Percentiles rank a stretch among this genome's conserved stretches.
Conservation (phyloP, 2,329 filamentous ascomycete genomes). For the Hypocreales sp. region DNA sequence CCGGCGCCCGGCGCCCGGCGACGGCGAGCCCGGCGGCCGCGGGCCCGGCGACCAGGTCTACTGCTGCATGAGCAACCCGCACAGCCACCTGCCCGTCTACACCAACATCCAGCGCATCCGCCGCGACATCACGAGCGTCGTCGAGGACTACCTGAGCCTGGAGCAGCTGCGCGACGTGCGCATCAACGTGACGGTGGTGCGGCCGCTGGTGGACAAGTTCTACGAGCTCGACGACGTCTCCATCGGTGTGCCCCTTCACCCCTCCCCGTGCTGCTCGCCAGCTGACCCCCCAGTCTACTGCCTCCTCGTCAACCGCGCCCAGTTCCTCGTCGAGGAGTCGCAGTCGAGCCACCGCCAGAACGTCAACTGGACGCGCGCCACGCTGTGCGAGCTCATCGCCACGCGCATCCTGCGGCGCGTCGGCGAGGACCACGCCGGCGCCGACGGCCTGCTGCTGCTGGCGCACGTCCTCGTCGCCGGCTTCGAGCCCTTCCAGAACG, state of each 20-base stretch:
- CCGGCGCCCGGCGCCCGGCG: slow-evolving; percentile 11
- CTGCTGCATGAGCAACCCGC: slow-evolving; percentile 39
- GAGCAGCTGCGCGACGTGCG: slow-evolving; percentile 68
- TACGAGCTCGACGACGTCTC: slow-evolving; percentile 70
- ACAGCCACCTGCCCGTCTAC: slow-evolving; percentile 55
- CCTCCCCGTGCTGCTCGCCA: too few species aligned
- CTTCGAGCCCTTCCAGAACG: slow-evolving; percentile 76
- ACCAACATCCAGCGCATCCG: slow-evolving; percentile 61
- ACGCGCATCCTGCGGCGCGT: slow-evolving; percentile 64
- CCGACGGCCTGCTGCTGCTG: slow-evolving; percentile 54
- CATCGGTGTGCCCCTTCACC: slow-evolving; percentile 36
- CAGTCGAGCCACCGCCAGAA: slow-evolving; percentile 66
- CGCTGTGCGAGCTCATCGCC: slow-evolving; percentile 67
- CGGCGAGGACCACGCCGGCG: slow-evolving; percentile 60
- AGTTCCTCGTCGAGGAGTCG: slow-evolving; percentile 65
- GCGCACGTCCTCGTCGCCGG: slow-evolving; percentile 70
- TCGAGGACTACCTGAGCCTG: slow-evolving; percentile 48
- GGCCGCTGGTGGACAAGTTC: slow-evolving; percentile 70
- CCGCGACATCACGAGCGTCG: slow-evolving; percentile 45
- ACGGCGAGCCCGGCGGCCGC: slow-evolving; percentile 5
- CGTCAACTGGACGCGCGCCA: slow-evolving; percentile 63
- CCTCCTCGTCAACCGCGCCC: slow-evolving; percentile 64
- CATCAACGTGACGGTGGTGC: slow-evolving; percentile 67
- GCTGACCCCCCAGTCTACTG: slow-evolving; percentile 57
- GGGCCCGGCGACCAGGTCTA: slow-evolving; percentile 21